Conservation (phyloP, 495 filamentous ascomycete genomes). For the Hyaloscypha finlandica region DNA sequence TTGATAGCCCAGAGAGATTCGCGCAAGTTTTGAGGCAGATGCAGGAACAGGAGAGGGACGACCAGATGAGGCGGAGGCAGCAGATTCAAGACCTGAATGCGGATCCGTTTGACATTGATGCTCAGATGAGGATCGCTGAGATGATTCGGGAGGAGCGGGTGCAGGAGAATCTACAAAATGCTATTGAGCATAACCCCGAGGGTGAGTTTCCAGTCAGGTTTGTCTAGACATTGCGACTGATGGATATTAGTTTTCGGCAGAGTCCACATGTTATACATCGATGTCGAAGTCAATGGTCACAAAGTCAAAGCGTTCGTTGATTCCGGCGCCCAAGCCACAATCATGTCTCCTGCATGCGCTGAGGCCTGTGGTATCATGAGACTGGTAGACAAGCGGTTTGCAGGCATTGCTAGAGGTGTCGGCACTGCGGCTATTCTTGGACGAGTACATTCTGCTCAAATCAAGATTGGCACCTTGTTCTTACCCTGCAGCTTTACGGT, state of each 20-base stretch:
- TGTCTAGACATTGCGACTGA: constrained; percentile 4
- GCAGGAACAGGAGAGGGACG: constrained; percentile 66
- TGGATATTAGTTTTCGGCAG: constrained; percentile 75
- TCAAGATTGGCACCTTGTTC: constrained; percentile 86
- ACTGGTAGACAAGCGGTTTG: constrained; percentile 88
- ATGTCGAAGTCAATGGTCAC: constrained; percentile 90
- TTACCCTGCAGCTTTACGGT: constrained; percentile 97
- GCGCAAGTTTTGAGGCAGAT: constrained; percentile 65
- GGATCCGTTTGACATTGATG: constrained; percentile 88
- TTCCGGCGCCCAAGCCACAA: constrained; percentile 95
- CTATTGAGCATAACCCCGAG: constrained; percentile 95
- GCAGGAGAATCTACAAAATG: constrained; percentile 90
- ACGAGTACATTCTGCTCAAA: constrained; percentile 89
- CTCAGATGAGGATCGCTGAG: constrained; percentile 92
- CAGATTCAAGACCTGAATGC: constrained; percentile 77
- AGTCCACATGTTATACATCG: constrained; percentile 95
- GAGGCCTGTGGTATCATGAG: constrained; percentile 95
- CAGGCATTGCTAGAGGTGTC: constrained; percentile 88
- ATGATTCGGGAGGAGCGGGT: constrained; percentile 93
- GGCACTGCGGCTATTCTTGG: constrained; percentile 93
- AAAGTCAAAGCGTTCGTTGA: constrained; percentile 97
- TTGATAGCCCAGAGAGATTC: constrained; percentile 80
- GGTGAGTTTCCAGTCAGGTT: constrained; percentile 52
- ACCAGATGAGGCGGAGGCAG: constrained; percentile 73
- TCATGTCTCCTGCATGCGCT: constrained; percentile 95